Evolutionary conservation across 2,329 filamentous ascomycete genomes (phyloP).

Genomic region (Fusarium nygamai): DNA sequence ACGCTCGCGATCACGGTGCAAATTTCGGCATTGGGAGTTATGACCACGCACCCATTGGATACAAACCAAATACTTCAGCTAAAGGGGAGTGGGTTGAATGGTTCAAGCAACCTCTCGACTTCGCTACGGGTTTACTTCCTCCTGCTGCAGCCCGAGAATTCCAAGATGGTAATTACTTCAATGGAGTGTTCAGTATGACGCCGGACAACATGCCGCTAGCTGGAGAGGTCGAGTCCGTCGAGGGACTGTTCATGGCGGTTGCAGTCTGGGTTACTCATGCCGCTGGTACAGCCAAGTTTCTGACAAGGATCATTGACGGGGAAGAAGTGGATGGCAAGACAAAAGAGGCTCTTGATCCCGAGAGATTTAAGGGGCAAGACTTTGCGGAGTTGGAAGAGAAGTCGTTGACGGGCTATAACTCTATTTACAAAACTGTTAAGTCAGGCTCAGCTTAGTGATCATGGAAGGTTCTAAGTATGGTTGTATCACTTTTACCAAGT

Average conservation of each 20-base stretch:
- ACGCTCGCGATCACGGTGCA: slow-evolving; percentile 36
- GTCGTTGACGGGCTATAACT: slow-evolving; percentile 35
- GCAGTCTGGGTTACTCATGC: slow-evolving; percentile 41
- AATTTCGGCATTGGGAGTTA: slow-evolving; percentile 38
- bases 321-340: slow-evolving; percentile 8
- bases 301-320: slow-evolving; percentile 20
- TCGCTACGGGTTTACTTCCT: slow-evolving; percentile 21
- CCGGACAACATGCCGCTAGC: slow-evolving; percentile 41
- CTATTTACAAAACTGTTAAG: slow-evolving; percentile 38
- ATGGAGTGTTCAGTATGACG: slow-evolving; percentile 42
- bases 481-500: fast-evolving
- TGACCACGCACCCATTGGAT: slow-evolving; percentile 27
- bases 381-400: slow-evolving; percentile 16
- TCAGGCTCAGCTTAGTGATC: neutral
- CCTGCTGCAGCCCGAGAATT: slow-evolving; percentile 12
- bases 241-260: slow-evolving; percentile 26
- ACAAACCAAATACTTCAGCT: slow-evolving; percentile 12
- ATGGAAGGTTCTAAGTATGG: fast-evolving
- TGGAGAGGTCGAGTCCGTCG: slow-evolving; percentile 2
- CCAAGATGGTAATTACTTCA: slow-evolving; percentile 15
- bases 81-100: slow-evolving; percentile 28
- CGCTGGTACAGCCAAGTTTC: slow-evolving; percentile 30
- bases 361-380: slow-evolving; percentile 29
- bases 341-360: slow-evolving; percentile 23
- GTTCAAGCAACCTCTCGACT: slow-evolving; percentile 29